A percentile compares a stretch with the other conserved stretches of the same genome.
Evolutionary conservation across 1,284 basidiomycete species (phyloP).

Genomic region (Apiotrichum gamsii): DNA sequence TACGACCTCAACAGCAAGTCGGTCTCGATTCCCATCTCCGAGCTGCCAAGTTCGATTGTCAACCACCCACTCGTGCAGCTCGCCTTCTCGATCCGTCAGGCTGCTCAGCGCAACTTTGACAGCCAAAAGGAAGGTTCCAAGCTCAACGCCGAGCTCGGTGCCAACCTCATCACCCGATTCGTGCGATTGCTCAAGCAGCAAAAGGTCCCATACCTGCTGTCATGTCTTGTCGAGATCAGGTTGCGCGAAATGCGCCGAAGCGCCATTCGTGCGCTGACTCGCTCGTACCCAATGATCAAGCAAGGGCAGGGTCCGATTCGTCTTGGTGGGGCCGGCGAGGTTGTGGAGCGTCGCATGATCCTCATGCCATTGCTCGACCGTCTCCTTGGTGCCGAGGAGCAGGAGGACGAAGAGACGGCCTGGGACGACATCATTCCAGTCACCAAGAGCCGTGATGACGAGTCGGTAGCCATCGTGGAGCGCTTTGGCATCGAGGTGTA

Average conservation of each 20-base stretch:
- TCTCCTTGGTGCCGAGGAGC: conserved; percentile 49
- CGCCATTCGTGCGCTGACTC: conserved; percentile 50
- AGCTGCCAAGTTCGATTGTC: conserved; percentile 67
- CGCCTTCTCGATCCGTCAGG: conserved; percentile 69
- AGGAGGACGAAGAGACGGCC: conserved; percentile 39
- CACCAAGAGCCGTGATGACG: conserved; percentile 23
- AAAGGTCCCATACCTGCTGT: conserved; percentile 50
- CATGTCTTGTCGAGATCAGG: conserved; percentile 53
- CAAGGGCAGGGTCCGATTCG: conserved; percentile 37
- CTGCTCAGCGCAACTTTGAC: conserved; percentile 72
- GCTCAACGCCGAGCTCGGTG: conserved; percentile 51
- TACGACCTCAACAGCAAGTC: conserved; percentile 81
- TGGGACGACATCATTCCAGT: conserved; percentile 40
- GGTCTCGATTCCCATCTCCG: conserved; percentile 61
- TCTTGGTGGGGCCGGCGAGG: conserved; percentile 28
- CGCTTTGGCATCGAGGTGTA: conserved; percentile 42
- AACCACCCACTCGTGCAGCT: conserved; percentile 70
- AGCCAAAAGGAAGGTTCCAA: conserved; percentile 50
- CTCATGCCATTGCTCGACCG: conserved; percentile 34
- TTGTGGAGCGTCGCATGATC: conserved; percentile 37
- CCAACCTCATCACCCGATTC: conserved; percentile 56
- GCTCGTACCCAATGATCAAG: conserved; percentile 48
- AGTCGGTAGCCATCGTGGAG: conserved; percentile 31
- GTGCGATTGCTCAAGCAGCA: conserved; percentile 48
- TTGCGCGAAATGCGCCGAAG: conserved; percentile 52